Base-by-base conservation (phyloP, 176 grass and related monocot species). In the Ensete glaucum region DNA sequence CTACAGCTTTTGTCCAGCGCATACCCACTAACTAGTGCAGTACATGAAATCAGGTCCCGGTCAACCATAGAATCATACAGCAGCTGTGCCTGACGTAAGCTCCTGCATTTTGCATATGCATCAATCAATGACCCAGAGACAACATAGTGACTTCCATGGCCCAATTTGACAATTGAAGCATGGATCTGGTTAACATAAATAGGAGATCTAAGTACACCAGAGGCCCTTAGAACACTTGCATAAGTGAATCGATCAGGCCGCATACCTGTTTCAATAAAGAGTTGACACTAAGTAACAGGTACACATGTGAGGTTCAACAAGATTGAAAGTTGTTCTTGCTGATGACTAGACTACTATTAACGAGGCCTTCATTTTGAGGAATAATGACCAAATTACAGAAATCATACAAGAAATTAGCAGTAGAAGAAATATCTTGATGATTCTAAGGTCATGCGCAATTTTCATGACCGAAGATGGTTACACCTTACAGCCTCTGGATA, bases 231-330 rank as follows among this genome's bases (percentile, higher is more conserved):
- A 82, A 81, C 73, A 73, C 78, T 92, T 71, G 82, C 89, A 86
- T 89, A 85, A 19, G 89, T 96, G 69, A 92, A 87, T 77, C 85
- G 87, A 68, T 96, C 92, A 50, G 89, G 92, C 12, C 48, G 20
- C 55, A 87, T 81, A 13, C 53, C 92, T 96, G 84, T 87, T 26
- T 49, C 75, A 52, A 34, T 68, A 60, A 25, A 43, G 74, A 59
- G 50, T 73, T 73, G 13, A 22, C 17, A 70, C 19, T 24, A 73
- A 71, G 55, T 43, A 85, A 23, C 9, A 25, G 74, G 72, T 59
- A 11, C 19, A 70, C 76, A 22, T 16, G 34, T 64, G 58, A 55
- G 34, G 48, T 34, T 64, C 49, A 67, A 73, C 1, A 52, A 23
- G 16, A 64, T 54, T 8, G 10, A 73, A 66, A 24, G 12, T 34